A percentile compares a stretch with the other conserved stretches of the same genome.
phyloP scores from a whole-genome alignment of 257 asterid species.

The Solanum appendiculatum region DNA sequence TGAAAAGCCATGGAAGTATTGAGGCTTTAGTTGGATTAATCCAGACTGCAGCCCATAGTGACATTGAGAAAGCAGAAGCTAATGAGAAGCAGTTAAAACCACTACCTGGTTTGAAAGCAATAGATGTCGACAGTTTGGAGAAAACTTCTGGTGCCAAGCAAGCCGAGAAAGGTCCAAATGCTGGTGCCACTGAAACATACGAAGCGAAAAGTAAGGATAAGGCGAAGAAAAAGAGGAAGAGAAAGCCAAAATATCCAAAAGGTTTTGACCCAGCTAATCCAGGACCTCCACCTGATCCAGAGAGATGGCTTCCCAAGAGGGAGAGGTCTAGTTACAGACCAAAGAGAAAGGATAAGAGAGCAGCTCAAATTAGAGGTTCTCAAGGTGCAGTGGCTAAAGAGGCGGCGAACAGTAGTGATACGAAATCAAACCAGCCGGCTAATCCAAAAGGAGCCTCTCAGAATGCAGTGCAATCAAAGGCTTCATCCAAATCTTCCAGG shows the following conservation, averaged over 20 bases:
- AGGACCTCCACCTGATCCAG: conserved; percentile 94
- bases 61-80: conserved; percentile 77
- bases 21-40: conserved; percentile 82
- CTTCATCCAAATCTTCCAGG: conserved; percentile 54
- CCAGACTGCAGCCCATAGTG: conserved; percentile 59
- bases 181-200: conserved; percentile 31
- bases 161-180: conserved; percentile 26
- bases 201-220: conserved; percentile 72
- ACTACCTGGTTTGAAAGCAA: conserved; percentile 55
- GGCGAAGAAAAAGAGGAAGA: conserved; percentile 81
- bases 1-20: conserved; percentile 54
- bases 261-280: conserved; percentile 93
- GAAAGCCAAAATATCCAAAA: conserved; percentile 90
- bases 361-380: conserved; percentile 84
- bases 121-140: conserved; percentile 63
- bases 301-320: conserved; percentile 93
- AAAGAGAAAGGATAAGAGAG: conserved; percentile 89
- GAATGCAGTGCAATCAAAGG: conserved; percentile 38
- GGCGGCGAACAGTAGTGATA: conserved; percentile 14
- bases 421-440: conserved; percentile 38
- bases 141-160: conserved; percentile 87
- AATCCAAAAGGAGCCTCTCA: conserved; percentile 54
- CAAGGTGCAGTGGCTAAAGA: conserved; percentile 88
- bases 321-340: conserved; percentile 91
- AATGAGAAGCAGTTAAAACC: conserved; percentile 76